Evolutionary conservation across 1,139 yeast genomes (phyloP).

Genomic region (Ashbya aceris): DNA sequence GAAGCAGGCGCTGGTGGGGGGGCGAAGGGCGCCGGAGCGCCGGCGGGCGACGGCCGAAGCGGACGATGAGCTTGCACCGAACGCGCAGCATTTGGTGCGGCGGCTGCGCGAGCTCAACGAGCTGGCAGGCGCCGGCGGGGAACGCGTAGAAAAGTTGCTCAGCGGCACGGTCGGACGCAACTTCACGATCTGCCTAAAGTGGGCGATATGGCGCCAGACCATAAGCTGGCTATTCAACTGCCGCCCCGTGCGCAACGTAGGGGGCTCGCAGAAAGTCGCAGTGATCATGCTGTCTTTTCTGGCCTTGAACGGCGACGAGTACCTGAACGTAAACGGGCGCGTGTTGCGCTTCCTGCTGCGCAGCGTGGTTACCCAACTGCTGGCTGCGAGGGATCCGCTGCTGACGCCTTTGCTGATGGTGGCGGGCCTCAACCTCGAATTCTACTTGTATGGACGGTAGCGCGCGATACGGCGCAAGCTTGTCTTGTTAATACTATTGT

Average conservation of each 20-base stretch:
- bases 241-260: slow-evolving; percentile 5
- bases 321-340: slow-evolving; percentile 17
- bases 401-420: slow-evolving; percentile 11
- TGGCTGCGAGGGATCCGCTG: slow-evolving; percentile 1
- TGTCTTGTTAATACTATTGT: not conserved
- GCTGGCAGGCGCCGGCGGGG: slow-evolving; percentile 12
- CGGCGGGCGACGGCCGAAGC: not conserved
- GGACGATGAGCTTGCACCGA: slow-evolving; percentile 7
- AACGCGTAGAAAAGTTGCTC: slow-evolving; percentile 15
- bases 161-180: slow-evolving; percentile 18
- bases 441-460: not conserved
- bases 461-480: no score
- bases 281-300: slow-evolving; percentile 17
- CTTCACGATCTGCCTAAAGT: slow-evolving; percentile 18
- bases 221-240: slow-evolving; percentile 5
- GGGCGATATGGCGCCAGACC: slow-evolving; percentile 24
- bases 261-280: slow-evolving; percentile 14
- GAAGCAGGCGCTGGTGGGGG: slow-evolving; percentile 9
- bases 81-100: slow-evolving; percentile 18
- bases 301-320: slow-evolving; percentile 14
- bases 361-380: slow-evolving; percentile 7
- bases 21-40: not conserved
- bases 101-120: slow-evolving; percentile 22
- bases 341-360: slow-evolving; percentile 14
- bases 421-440: slow-evolving; percentile 13